Evolutionary conservation across 441 rosid genomes (phyloP).

Genomic region (Melastoma candidum): DNA sequence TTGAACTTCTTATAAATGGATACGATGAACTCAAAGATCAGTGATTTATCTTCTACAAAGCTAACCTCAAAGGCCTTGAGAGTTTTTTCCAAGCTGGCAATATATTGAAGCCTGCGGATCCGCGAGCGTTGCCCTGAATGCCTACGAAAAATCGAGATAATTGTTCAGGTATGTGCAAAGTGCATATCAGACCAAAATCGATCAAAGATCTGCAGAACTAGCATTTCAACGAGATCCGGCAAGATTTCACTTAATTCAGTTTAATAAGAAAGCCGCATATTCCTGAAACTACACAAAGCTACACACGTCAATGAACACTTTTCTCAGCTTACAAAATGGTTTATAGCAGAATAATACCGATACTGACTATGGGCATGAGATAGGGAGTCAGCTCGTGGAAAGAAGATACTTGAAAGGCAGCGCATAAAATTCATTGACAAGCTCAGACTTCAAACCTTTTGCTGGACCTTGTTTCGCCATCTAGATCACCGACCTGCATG

Average conservation of each 20-base stretch:
- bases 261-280: too few species aligned
- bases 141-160: constrained; percentile 25
- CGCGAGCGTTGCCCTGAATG: constrained; percentile 75
- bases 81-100: constrained; percentile 68
- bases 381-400: too few species aligned
- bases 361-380: too few species aligned
- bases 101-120: constrained; percentile 74
- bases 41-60: constrained; percentile 1
- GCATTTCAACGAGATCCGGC: too few species aligned
- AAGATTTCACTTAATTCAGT: too few species aligned
- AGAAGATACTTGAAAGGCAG: too few species aligned
- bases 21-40: not conserved
- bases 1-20: not conserved
- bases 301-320: too few species aligned
- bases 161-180: not conserved
- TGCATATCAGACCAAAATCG: not conserved
- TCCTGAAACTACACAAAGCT: too few species aligned
- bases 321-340: too few species aligned
- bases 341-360: too few species aligned
- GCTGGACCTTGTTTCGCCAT: constrained; percentile 21
- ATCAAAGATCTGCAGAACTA: not conserved
- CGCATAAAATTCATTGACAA: too few species aligned
- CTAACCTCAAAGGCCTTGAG: constrained; percentile 52
- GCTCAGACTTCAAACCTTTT: constrained; percentile 34
- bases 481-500: constrained; percentile 10